Conservation (phyloP, 75 land plant genomes). For the Picea glauca region DNA sequence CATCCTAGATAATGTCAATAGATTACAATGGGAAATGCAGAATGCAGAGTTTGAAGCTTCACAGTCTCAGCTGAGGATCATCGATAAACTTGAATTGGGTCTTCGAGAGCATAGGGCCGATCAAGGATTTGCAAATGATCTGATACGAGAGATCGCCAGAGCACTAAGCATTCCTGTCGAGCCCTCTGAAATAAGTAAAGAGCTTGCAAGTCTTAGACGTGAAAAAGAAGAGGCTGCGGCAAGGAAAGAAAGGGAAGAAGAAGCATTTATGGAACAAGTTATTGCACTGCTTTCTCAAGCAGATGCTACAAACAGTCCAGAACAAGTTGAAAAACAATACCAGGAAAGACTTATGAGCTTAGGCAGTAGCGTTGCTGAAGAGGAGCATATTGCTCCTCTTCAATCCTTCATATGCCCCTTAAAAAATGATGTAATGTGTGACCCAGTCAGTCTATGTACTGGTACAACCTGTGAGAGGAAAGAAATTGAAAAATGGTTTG, state of each 20-base stretch:
- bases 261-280: constrained; percentile 54
- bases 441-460: constrained; percentile 53
- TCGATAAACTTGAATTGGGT: constrained; percentile 51
- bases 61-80: constrained; percentile 26
- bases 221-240: constrained; percentile 59
- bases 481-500: constrained; percentile 46
- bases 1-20: constrained; percentile 41
- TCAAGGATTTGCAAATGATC: constrained; percentile 56
- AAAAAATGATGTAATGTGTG: constrained; percentile 39
- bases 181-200: constrained; percentile 53
- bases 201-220: constrained; percentile 41
- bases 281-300: constrained; percentile 51
- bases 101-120: constrained; percentile 49
- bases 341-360: constrained; percentile 19
- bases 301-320: constrained; percentile 46
- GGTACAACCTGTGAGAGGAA: constrained; percentile 47
- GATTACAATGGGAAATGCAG: constrained; percentile 49
- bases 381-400: constrained; percentile 34
- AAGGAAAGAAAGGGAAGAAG: constrained; percentile 44
- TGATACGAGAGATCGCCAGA: constrained; percentile 49
- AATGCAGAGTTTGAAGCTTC: constrained; percentile 52
- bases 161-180: constrained; percentile 66
- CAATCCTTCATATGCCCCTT: constrained; percentile 46
- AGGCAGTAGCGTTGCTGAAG: constrained; percentile 9
- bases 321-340: constrained; percentile 33